Evolutionary conservation across 768 basidiomycete genomes (phyloP).

Genomic region (Tulasnella sp.): DNA sequence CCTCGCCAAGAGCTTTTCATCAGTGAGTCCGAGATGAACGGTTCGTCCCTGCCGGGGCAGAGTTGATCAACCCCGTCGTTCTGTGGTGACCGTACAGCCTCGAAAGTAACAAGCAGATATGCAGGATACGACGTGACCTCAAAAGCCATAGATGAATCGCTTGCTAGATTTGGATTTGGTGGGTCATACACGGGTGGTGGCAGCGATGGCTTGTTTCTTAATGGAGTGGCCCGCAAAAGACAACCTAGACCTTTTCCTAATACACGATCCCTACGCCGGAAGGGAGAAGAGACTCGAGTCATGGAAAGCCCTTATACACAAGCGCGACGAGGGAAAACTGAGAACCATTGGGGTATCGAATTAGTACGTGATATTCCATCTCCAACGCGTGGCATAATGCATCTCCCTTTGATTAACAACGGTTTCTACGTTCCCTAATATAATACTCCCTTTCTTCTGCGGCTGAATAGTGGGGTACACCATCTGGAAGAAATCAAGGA

Average conservation of each 20-base stretch:
- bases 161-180: conserved; percentile 60
- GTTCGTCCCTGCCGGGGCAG: not conserved
- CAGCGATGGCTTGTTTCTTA: conserved; percentile 27
- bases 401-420: not conserved
- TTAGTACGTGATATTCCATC: conserved; percentile 51
- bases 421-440: not conserved
- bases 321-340: conserved; percentile 61
- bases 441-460: not conserved
- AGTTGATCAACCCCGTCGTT: not conserved
- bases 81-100: conserved; percentile 45
- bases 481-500: conserved; percentile 71
- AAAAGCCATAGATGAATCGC: conserved; percentile 57
- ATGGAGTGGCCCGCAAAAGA: conserved; percentile 38
- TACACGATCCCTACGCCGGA: conserved; percentile 69
- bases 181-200: conserved; percentile 33
- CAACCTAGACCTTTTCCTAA: conserved; percentile 71
- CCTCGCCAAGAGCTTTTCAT: conserved; percentile 63
- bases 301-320: conserved; percentile 64
- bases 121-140: conserved; percentile 64
- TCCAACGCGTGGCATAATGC: not conserved
- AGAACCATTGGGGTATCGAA: conserved; percentile 78
- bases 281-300: conserved; percentile 62
- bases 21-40: conserved; percentile 46
- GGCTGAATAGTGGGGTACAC: conserved; percentile 52
- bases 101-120: conserved; percentile 55